Evolutionary conservation across 2,329 filamentous ascomycete species (phyloP), one percentile per base, ranked within the genome.

Genomic region (Penicillium sp.): DNA sequence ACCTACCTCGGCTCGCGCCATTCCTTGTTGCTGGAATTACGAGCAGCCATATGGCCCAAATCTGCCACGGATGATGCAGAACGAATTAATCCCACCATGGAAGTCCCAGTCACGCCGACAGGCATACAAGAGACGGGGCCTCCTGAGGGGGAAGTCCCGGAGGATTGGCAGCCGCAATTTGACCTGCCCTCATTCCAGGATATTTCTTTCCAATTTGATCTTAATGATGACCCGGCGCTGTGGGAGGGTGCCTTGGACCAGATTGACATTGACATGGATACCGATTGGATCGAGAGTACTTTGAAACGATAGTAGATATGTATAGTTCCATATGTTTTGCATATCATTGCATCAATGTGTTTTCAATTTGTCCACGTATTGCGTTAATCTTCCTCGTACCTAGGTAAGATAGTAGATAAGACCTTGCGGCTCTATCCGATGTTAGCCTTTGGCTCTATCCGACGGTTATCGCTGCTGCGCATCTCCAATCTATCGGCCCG

Each of bases 1-100:
- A 71, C 67, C 24, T 72, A 78, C 44, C 71, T 79, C 34, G 65
- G 64, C 9, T 67, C 69, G 6, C 65, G 69, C 6, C 65, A 72
- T 47, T 52, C 62, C 7, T 54, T 74, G 13, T 55, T 74, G 6
- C 57, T 69, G 10, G 64, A 70, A 35, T 54, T 74, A 9, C 62
- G 60, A 13, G 58, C 60, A 0, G 51, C 61, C 6, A 60, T 68
- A 38, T 57, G 56, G 5, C 60, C 62, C 14, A 58, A 43, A 36
- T 20, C 54, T 31, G 13, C 20, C 14, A 29, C 10, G 8, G 46
- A 39, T 20, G 35, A 50, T 22, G 23, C 44, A 13, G 41, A 47
- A 16, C 18, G 35, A 11, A 6, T 39, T 3, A 36, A 24, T 36
- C 27, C 49, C 31, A 23, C 46, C n/a, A 40, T 29, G 11, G 42